Evolutionary conservation across 2,329 filamentous ascomycete genomes (phyloP), one percentile per base, ranked within the genome.

Genomic region (Setomelanomma holmii): DNA sequence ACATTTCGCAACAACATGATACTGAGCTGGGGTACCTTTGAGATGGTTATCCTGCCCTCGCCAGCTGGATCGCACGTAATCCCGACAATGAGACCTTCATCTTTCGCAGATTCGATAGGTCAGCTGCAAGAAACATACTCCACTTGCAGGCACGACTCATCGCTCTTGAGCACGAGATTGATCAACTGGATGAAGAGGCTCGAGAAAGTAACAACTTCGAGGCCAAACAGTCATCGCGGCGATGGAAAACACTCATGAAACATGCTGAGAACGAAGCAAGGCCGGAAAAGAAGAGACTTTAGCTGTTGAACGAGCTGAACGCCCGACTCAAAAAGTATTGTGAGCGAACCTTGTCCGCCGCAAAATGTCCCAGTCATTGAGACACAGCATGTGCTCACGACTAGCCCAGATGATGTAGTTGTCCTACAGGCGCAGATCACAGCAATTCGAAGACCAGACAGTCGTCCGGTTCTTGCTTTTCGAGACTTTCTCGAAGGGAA

Each of bases 61-160:
- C 63, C n/a, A 40, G 45, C 14, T 66, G 53, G 53, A 63, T 66
- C 4, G 58, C 57, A 4, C 45, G 24, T 5, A 59, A 64, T 42
- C 49, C 51, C 8, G 64, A 67, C 44, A 42, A 55, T 22, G 58
- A 64, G 22, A 45, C 56, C 4, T 49, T 55, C 16, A 53, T 68
- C 1, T 67, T 63, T 36, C 50, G 58, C n/a, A 56, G 56, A 33
- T 69, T 65, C 42, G 41, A 56, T 14, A 24, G 43, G 1, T 30
- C 66, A 4, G 50, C 45, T 14, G 54, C 64, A 4, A 45, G 61
- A 4, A 64, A 61, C 17, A 38, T 60, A 1, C 41, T 66, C 6
- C 46, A 62, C 36, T 33, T 64, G 2, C 59, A 63, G 30, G 39
- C 39, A 0, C 20, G 44, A 17, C 16, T 55, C 8, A 30, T 40